Evolutionary conservation across 768 basidiomycete genomes (phyloP).

Genomic region (Kwoniella europaea): DNA sequence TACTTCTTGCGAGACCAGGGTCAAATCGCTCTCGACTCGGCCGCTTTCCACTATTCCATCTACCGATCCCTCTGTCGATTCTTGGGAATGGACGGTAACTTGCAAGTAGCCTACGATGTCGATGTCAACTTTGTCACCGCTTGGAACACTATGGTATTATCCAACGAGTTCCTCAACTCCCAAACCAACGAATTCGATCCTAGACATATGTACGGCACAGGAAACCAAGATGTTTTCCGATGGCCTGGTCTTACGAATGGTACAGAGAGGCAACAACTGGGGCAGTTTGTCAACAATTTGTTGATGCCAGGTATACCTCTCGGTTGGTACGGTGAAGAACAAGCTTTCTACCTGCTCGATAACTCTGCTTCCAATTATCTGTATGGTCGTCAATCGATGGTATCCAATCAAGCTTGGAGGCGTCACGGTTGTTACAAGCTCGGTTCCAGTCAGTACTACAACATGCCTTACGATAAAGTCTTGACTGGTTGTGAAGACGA

Average conservation of each 20-base stretch:
- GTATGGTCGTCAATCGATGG: conserved; percentile 87
- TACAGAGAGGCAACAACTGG: conserved; percentile 74
- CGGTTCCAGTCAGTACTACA: conserved; percentile 90
- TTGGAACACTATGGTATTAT: conserved; percentile 82
- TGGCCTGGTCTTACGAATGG: conserved; percentile 91
- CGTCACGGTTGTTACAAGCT: conserved; percentile 89
- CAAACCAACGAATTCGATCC: conserved; percentile 73
- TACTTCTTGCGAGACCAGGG: conserved; percentile 77
- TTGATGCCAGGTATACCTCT: conserved; percentile 87
- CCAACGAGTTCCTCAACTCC: conserved; percentile 83
- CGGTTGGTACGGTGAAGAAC: conserved; percentile 90
- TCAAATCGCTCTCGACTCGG: conserved; percentile 71
- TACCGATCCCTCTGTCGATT: conserved; percentile 85
- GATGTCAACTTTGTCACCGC: conserved; percentile 80
- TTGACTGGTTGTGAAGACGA: conserved; percentile 83
- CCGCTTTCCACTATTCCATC: conserved; percentile 92
- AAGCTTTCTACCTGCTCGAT: conserved; percentile 80
- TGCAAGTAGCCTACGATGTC: conserved; percentile 85
- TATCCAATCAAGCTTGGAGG: conserved; percentile 80
- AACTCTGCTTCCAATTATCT: conserved; percentile 91
- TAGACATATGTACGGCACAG: conserved; percentile 86
- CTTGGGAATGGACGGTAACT: conserved; percentile 94
- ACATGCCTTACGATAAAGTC: conserved; percentile 81
- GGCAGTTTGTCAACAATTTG: conserved; percentile 75
- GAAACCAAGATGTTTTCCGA: conserved; percentile 92